A percentile compares a stretch with the other conserved stretches of the same genome.
Evolutionary conservation across 2,329 filamentous ascomycete genomes (phyloP).

Genomic region (Ascochyta pisi): DNA sequence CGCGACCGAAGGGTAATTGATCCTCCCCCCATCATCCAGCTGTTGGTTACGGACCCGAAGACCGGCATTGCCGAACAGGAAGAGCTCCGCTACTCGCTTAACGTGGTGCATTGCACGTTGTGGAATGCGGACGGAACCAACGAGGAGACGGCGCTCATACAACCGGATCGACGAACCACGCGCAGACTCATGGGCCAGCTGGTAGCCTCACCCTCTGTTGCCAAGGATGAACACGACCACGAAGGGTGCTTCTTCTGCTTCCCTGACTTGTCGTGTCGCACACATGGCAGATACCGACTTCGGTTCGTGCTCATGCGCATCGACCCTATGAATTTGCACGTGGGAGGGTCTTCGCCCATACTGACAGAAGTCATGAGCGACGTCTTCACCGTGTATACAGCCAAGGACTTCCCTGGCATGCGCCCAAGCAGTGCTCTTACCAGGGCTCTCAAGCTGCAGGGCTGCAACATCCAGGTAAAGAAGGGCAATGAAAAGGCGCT

Average conservation of each 20-base stretch:
- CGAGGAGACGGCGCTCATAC: constrained; percentile 73
- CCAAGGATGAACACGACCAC: constrained; percentile 72
- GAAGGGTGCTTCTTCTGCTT: constrained; percentile 89
- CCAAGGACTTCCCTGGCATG: constrained; percentile 89
- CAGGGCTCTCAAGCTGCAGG: constrained; percentile 77
- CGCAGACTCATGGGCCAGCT: constrained; percentile 80
- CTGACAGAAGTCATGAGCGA: constrained; percentile 67
- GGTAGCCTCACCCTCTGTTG: constrained; percentile 78
- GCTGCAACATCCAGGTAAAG: constrained; percentile 84
- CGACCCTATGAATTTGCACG: constrained; percentile 65
- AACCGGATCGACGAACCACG: constrained; percentile 74
- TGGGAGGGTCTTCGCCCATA: constrained; percentile 58
- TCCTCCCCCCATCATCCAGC: constrained; percentile 81
- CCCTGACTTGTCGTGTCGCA: constrained; percentile 80
- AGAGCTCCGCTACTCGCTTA: constrained; percentile 69
- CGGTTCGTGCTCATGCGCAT: constrained; percentile 77
- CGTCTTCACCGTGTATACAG: constrained; percentile 80
- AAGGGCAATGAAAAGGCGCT: constrained; percentile 76
- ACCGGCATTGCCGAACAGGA: constrained; percentile 58
- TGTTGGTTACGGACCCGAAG: constrained; percentile 67
- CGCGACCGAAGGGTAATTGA: constrained; percentile 82
- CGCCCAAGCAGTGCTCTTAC: constrained; percentile 76
- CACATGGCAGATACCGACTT: constrained; percentile 76
- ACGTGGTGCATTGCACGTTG: constrained; percentile 78
- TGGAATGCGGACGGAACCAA: constrained; percentile 71